These are phyloP conservation scores for Citrullus colocynthis DNA, from an alignment of 306 rosid genomes.

Conservation along the genomic window DNA sequence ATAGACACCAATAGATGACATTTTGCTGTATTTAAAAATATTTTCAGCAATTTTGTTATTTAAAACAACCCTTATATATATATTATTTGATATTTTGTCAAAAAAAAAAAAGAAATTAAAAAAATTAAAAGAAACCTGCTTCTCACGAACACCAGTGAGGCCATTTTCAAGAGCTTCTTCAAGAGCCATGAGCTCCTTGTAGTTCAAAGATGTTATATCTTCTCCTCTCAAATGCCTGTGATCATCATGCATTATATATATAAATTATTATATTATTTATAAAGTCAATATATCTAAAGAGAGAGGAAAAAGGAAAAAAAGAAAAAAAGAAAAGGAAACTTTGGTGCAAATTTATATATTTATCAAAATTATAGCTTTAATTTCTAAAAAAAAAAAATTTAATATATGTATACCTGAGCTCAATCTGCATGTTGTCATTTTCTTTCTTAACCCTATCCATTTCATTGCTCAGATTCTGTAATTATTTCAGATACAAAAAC, in stretches of 20 bases:
- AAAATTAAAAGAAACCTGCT: constrained; percentile 23
- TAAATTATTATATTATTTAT: neutral
- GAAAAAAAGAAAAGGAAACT: no score
- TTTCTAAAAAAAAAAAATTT: no score
- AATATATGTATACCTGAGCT: constrained; percentile 34
- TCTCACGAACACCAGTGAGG: constrained; percentile 37
- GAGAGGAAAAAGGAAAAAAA: no score
- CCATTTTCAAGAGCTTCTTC: constrained; percentile 69
- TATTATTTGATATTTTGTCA: no score
- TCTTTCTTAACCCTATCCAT: constrained; percentile 77
- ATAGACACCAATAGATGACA: no score
- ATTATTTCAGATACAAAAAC: constrained; percentile 14
- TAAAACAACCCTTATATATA: no score
- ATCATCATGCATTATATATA: no score
- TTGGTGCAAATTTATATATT: no score
- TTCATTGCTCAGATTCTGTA: constrained; percentile 69
- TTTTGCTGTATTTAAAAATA: no score
- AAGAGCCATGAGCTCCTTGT: constrained; percentile 51
- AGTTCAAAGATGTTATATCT: constrained; percentile 57
- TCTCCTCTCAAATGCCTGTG: constrained; percentile 82
- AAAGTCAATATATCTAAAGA: no score
- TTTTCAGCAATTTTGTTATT: no score
- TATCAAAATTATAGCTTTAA: no score
- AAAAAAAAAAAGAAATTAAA: neutral
- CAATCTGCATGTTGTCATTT: constrained; percentile 76